Evolutionary conservation across 73 alveolate species (phyloP), one percentile per base, ranked within the genome.

Genomic region (Uronychia setigera): DNA sequence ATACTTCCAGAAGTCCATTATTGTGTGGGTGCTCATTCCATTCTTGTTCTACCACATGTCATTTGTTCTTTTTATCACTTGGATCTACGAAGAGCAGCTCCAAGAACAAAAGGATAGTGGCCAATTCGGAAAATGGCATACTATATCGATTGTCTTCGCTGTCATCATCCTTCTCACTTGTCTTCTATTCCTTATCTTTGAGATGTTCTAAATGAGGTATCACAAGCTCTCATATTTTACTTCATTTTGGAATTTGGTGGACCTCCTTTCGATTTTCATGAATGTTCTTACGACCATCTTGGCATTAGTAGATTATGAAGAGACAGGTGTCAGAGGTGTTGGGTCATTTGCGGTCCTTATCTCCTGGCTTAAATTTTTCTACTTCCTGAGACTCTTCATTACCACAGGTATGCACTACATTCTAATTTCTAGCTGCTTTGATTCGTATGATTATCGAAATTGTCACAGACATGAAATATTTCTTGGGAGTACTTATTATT

Each of bases 361-460:
- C 26, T n/a, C 58, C 85, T 89, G 87, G 84, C 46, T 83, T 19
- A 89, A 83, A 60, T 77, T 89, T 35, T 81, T 89, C 76, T 89
- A 89, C 60, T 89, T 89, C 83, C 60, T 79, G 34, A 76, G 91
- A 77, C 33, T 89, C 35, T 83, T 75, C 74, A 83, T 33, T 31
- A 79, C 76, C 60, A 84, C 90, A n/a, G 67, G 67, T 46, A 46
- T 11, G 67, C n/a, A n/a, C n/a, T n/a, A n/a, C 67, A 5, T 46
- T 19, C 19, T 46, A 46, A 46, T 19, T 46, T 19, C 67, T 11
- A 46, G 94, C 91, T 31, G 35, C 34, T 33, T 57, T 89, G 11
- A 76, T 83, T 32, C 60, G 91, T 26, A 89, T 89, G 91, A 89
- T 89, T 1, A 76, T 89, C 30, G 87, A 83, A 78, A 83, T 83